These are phyloP conservation scores for Logfia minima DNA, from an alignment of 129 eudicot genomes.

Conservation along the genomic window DNA sequence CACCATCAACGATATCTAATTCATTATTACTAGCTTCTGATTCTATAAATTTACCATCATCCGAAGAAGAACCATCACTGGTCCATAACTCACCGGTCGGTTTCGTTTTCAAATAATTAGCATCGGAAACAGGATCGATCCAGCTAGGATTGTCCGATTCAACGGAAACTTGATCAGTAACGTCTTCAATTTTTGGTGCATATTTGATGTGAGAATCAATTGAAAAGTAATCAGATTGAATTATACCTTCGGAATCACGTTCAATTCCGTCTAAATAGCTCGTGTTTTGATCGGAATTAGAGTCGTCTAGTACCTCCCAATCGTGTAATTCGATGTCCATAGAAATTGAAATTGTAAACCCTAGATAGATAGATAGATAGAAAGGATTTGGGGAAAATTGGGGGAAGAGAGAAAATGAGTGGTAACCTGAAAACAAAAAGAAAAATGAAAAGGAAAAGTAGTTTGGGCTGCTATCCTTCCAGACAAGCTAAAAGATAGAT, in stretches of 20 bases:
- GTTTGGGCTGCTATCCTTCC: slow-evolving; percentile 28
- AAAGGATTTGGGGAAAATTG: not conserved
- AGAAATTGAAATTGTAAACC: slow-evolving; percentile 7
- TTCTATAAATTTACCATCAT: slow-evolving; percentile 36
- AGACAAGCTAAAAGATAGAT: slow-evolving; percentile 32
- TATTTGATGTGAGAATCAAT: slow-evolving; percentile 36
- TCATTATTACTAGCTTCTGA: slow-evolving; percentile 29
- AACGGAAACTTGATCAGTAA: slow-evolving; percentile 38
- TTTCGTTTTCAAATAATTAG: slow-evolving; percentile 25
- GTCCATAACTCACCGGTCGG: slow-evolving; percentile 45
- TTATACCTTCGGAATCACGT: slow-evolving; percentile 41
- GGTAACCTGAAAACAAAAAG: slow-evolving; percentile 23
- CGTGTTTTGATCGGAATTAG: slow-evolving; percentile 23
- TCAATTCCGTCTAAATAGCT: slow-evolving; percentile 42
- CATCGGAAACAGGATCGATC: slow-evolving; percentile 62
- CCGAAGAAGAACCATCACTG: slow-evolving; percentile 36
- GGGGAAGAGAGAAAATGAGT: slow-evolving; percentile 20
- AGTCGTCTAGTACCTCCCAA: slow-evolving; percentile 71
- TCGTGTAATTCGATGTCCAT: slow-evolving; percentile 52
- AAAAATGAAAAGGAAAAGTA: not conserved
- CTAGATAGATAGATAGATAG: slow-evolving; percentile 31
- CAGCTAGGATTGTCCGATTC: slow-evolving; percentile 63
- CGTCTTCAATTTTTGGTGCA: slow-evolving; percentile 11
- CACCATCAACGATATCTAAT: slow-evolving; percentile 33
- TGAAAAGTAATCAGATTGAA: slow-evolving; percentile 69